Percentiles rank a stretch among this genome's conserved stretches.
These are phyloP conservation scores for Wickerhamiella siamensis DNA, from an alignment of 805 yeast genomes.

Conservation along the genomic window DNA sequence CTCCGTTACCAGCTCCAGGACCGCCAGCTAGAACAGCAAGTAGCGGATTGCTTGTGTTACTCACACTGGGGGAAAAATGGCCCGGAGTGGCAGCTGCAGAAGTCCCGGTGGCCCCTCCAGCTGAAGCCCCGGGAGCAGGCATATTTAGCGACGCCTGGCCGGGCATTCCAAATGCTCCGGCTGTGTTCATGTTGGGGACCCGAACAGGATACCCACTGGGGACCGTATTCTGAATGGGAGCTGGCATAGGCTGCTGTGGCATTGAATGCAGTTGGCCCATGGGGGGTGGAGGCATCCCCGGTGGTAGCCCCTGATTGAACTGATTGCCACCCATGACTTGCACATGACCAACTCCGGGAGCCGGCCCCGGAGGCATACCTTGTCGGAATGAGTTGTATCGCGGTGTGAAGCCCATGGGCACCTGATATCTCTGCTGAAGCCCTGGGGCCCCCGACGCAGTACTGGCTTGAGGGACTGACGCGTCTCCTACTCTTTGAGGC, in stretches of 20 bases:
- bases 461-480: not conserved
- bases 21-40: not conserved
- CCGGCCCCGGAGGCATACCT: constrained; percentile 2
- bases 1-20: not conserved
- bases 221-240: not conserved
- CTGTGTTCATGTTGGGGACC: not conserved
- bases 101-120: not conserved
- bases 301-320: not conserved
- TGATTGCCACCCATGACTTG: not conserved
- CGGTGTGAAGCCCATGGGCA: constrained; percentile 1
- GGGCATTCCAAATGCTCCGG: not conserved
- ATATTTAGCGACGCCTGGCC: not conserved
- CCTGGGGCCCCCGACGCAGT: constrained; percentile 1
- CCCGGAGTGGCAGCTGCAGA: not conserved
- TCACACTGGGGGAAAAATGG: not conserved
- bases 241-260: not conserved
- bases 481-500: not conserved
- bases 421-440: not conserved
- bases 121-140: not conserved
- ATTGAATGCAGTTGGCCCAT: not conserved
- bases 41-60: not conserved
- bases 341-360: not conserved
- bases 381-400: not conserved
- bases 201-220: not conserved
- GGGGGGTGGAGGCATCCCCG: not conserved